phyloP scores from a whole-genome alignment of 441 rosid genomes.

The Sinapis alba region DNA sequence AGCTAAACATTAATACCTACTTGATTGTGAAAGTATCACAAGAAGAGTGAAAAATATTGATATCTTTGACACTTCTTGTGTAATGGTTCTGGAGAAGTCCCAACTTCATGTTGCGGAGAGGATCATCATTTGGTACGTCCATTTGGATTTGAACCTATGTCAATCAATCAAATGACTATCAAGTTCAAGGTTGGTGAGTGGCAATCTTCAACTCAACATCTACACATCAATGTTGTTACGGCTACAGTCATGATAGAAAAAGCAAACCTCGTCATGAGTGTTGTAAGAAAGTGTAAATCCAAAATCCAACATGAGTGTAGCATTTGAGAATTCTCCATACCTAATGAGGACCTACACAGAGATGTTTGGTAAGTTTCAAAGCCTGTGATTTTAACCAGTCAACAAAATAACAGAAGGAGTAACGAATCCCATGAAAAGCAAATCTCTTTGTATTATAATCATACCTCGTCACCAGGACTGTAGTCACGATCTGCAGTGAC shows the following conservation, averaged over 20 bases:
- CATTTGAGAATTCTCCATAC: constrained; percentile 81
- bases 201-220: constrained; percentile 13
- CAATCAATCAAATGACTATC: constrained; percentile 8
- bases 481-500: constrained; percentile 73
- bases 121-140: constrained; percentile 52
- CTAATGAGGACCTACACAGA: constrained; percentile 59
- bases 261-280: constrained; percentile 73
- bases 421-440: background rate
- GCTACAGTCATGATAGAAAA: constrained; percentile 15
- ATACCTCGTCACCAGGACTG: constrained; percentile 80
- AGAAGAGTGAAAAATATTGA: constrained; percentile 45
- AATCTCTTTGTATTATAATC: constrained; percentile 18
- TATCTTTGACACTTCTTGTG: constrained; percentile 45
- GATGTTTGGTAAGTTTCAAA: background rate
- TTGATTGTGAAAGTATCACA: constrained; percentile 62
- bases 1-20: constrained; percentile 50
- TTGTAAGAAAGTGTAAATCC: constrained; percentile 78
- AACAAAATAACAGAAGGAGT: constrained; percentile 10
- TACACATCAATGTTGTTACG: constrained; percentile 9
- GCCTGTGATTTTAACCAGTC: background rate
- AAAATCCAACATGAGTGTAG: constrained; percentile 73
- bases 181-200: constrained; percentile 13
- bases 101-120: constrained; percentile 55
- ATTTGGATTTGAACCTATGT: constrained; percentile 63
- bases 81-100: constrained; percentile 55